Percentiles rank a stretch among this genome's conserved stretches.
These are phyloP conservation scores for Chenopodium formosanum DNA, from an alignment of 148 eudicot species.

Conservation along the genomic window DNA sequence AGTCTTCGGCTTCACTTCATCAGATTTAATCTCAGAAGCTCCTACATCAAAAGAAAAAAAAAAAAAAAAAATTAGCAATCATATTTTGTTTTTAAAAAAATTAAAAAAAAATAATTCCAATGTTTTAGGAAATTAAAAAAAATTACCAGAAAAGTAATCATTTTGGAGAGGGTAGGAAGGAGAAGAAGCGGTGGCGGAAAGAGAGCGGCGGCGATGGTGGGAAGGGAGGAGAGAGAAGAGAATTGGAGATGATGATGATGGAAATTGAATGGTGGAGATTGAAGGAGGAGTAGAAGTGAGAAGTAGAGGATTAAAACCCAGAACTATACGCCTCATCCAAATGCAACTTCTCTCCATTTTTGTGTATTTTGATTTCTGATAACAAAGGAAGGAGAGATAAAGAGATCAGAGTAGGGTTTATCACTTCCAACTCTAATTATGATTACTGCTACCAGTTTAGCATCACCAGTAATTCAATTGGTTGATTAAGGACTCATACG, in stretches of 20 bases:
- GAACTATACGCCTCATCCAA: constrained; percentile 30
- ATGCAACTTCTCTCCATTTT: constrained; percentile 32
- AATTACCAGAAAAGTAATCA: constrained; percentile 11
- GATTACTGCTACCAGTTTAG: no score
- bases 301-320: constrained; percentile 20
- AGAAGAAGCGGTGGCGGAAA: constrained; percentile 21
- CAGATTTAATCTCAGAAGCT: constrained; percentile 28
- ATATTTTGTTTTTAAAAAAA: not conserved
- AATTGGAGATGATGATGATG: constrained; percentile 10
- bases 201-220: constrained; percentile 13
- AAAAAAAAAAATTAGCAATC: not conserved
- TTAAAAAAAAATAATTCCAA: not conserved
- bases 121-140: not conserved
- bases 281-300: constrained; percentile 5
- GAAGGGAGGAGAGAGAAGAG: constrained; percentile 15
- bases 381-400: not conserved
- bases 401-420: constrained; percentile 1
- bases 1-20: constrained; percentile 37
- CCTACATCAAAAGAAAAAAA: constrained; percentile 23
- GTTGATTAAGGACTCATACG: not conserved
- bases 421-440: no score
- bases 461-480: no score
- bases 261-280: constrained; percentile 21
- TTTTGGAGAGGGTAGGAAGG: constrained; percentile 1
- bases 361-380: not conserved